phyloP scores from a whole-genome alignment of 2,329 filamentous ascomycete genomes.

The Aureobasidium pullulans region DNA sequence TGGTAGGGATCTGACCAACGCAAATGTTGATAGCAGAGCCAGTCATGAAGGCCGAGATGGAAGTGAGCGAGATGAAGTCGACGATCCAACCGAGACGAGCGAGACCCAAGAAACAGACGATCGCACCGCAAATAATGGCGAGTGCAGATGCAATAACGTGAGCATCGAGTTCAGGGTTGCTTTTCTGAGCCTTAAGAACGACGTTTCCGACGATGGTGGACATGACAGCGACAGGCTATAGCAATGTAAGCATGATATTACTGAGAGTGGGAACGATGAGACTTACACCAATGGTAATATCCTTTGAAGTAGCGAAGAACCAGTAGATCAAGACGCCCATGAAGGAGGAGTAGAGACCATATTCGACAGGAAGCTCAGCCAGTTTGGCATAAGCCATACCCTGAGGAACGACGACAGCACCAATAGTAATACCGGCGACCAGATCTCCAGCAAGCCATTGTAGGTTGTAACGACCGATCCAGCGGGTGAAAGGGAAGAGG shows the following conservation, averaged over 20 bases:
- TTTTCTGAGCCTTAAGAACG: constrained; percentile 54
- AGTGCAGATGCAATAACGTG: constrained; percentile 71
- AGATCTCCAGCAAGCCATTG: constrained; percentile 87
- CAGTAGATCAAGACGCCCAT: constrained; percentile 93
- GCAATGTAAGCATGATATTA: background rate
- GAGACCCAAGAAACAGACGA: constrained; percentile 73
- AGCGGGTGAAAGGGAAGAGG: constrained; percentile 82
- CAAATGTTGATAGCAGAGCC: constrained; percentile 87
- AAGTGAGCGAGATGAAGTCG: constrained; percentile 82
- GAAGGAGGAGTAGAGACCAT: constrained; percentile 89
- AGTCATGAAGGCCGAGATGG: constrained; percentile 94
- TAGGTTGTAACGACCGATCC: constrained; percentile 81
- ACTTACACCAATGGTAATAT: constrained; percentile 90
- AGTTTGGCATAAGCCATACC: constrained; percentile 91
- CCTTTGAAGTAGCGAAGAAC: constrained; percentile 97
- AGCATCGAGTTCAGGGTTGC: constrained; percentile 50
- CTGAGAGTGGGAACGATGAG: background rate
- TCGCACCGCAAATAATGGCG: constrained; percentile 66
- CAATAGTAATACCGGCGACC: constrained; percentile 73
- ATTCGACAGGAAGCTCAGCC: constrained; percentile 72
- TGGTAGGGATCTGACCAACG: constrained; percentile 69
- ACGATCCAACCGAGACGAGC: constrained; percentile 81
- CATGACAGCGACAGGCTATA: constrained; percentile 84
- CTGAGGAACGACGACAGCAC: constrained; percentile 83
- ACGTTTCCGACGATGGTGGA: constrained; percentile 69